Percentiles rank a stretch among this genome's conserved stretches.
phyloP scores from a whole-genome alignment of 2,329 filamentous ascomycete species.

The Helminthosporium solani region DNA sequence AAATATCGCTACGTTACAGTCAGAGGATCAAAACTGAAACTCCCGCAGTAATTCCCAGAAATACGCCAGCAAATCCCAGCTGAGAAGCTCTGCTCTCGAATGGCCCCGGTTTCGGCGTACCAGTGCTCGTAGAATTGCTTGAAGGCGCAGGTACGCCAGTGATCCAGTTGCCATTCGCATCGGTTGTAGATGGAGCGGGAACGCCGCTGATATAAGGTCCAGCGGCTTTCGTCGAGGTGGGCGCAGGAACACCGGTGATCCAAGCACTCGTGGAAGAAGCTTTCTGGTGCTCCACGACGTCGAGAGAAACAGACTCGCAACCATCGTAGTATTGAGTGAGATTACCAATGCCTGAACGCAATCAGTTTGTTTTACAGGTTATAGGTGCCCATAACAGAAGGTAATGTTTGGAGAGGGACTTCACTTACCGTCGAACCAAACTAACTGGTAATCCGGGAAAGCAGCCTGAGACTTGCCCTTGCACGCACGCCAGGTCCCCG shows the following conservation, averaged over 20 bases:
- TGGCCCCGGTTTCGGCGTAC: neutral
- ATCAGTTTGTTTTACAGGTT: no score
- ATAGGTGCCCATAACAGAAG: no score
- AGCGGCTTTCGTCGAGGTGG: neutral
- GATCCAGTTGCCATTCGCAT: conserved; percentile 2
- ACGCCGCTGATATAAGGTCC: conserved; percentile 3
- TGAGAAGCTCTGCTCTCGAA: neutral
- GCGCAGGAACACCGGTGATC: conserved; percentile 3
- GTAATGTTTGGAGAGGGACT: neutral
- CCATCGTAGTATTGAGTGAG: conserved; percentile 3
- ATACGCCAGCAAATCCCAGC: neutral
- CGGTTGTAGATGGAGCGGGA: conserved; percentile 2
- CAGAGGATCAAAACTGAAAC: neutral
- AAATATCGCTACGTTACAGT: neutral
- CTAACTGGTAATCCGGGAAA: conserved; percentile 9
- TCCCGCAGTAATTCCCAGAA: neutral
- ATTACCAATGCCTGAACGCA: no score
- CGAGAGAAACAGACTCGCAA: conserved; percentile 6
- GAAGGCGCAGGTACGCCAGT: conserved; percentile 4
- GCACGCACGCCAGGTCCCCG: conserved; percentile 9
- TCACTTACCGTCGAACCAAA: conserved; percentile 10
- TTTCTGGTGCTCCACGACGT: neutral
- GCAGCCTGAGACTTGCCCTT: neutral
- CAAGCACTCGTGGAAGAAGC: neutral
- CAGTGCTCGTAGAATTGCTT: neutral